Evolutionary conservation across 148 eudicot species (phyloP), one percentile per base, ranked within the genome.

Genomic region (Diospyros kaki): DNA sequence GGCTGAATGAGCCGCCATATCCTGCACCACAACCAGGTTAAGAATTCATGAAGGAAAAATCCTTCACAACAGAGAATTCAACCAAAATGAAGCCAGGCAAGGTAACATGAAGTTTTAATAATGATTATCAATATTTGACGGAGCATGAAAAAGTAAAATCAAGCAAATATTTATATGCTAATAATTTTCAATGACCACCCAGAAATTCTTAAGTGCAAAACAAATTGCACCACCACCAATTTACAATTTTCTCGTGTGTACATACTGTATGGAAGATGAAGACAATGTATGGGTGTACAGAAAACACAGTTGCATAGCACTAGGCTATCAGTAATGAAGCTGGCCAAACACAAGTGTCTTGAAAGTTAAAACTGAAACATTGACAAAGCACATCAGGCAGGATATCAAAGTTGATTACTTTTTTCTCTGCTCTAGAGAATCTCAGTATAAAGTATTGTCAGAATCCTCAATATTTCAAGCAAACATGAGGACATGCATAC

Each of bases 1-100:
- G 66, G 98, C 98, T 63, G 99, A 95, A 85, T 95, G 99, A 51
- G 99, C 96, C 81, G 99, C 99, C 99, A 95, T 95, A 87, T 95
- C 99, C 98, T 95, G 91, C 1, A 1, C 1, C 4, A 48, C 52
- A 48, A 1, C 17, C 60, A 56, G 60, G 17, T 56, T 3, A 68
- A 39, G 18, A 68, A 58, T 51, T 68, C n/a, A 51, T 11, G 28
- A 41, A 52, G 14, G 52, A 51, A 68, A 68, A 17, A 5, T 28
- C 52, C 17, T 39, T 43, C 38, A 43, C 52, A 58, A 51, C 42
- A 64, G 13, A 13, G 44, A 72, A 12, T 68, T 17, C 6, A 9
- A 46, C 39, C 28, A 12, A 40, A 71, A 72, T 38, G 42, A 65
- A 44, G 18, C 42, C 45, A 53, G 53, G 59, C 45, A 69, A 38